Base-by-base conservation (phyloP, 495 filamentous ascomycete species). In the Hyaloscypha variabilis region DNA sequence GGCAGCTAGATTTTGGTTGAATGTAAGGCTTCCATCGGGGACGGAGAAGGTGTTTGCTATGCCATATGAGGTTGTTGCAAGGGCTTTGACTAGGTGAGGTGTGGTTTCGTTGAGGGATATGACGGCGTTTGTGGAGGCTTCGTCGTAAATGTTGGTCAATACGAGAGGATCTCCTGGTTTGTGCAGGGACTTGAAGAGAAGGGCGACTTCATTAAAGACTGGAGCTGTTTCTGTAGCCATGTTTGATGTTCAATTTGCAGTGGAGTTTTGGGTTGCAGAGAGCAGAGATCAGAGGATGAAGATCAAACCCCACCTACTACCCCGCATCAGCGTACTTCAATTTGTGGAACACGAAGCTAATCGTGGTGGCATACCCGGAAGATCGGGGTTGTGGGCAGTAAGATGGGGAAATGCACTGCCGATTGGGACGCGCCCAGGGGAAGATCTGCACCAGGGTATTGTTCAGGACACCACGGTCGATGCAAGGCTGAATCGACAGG, bases 11-110 rank as follows among this genome's bases (percentile, higher is more conserved):
- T 82, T 77, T 0, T 60, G 58, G 11, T 76, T 58, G 11, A 78
- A 72, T 0, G 74, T 76, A 23, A 88, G 74, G 8, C 76, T 66
- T 8, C 73, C 69, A 70, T 87, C 83, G 1, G 73, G 58, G 13
- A 77, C 67, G 39, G 79, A 81, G 31, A 72, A 70, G 2, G 76
- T 67, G 17, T 72, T 69, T 2, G 85, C 82, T 28, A 87, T 72
- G 17, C 83, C 81, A 66, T 74, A 82, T 63, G 78, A 82, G 1
- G 80, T 81, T n/a, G 83, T 85, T 23, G 83, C 85, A 28, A 87
- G 71, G 60, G 83, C 85, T 56, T 66, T 66, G 59, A 61, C 59
- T 6, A 61, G 36, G 10, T 13, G 11, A 19, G 24, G 46, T 13
- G 17, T 11, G 36, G 73, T 70, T 1, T 65, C 46, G 0, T 79